Evolutionary conservation across 1,284 basidiomycete genomes (phyloP).

Genomic region (Apiotrichum akiyoshidainum): DNA sequence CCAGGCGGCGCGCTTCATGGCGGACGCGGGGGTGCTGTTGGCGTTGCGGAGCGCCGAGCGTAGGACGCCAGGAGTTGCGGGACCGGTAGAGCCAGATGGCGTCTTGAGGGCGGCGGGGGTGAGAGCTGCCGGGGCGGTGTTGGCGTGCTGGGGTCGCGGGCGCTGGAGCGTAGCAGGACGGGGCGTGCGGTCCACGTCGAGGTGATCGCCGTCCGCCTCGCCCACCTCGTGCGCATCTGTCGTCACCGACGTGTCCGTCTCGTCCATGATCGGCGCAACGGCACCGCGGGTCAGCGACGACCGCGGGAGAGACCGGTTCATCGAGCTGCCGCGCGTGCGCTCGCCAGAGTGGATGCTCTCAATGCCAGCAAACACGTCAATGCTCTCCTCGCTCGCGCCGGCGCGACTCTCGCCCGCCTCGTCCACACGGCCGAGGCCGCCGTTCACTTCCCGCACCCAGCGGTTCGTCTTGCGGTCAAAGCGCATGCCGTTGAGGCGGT

Average conservation of each 20-base stretch:
- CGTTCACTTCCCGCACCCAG: slow-evolving; percentile 66
- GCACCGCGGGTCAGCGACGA: slow-evolving; percentile 8
- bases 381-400: slow-evolving; percentile 59
- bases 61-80: slow-evolving; percentile 27
- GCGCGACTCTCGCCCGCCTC: slow-evolving; percentile 37
- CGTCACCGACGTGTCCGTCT: neutral
- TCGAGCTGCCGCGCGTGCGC: slow-evolving; percentile 1
- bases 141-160: slow-evolving; percentile 5
- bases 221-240: too few species aligned
- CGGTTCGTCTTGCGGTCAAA: slow-evolving; percentile 74
- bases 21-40: slow-evolving; percentile 44
- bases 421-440: slow-evolving; percentile 38
- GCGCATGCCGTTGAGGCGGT: slow-evolving; percentile 78
- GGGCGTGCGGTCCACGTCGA: slow-evolving; percentile 8
- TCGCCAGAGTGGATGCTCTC: slow-evolving; percentile 60
- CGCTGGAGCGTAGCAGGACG: slow-evolving; percentile 2
- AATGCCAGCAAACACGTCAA: slow-evolving; percentile 80
- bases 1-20: slow-evolving; percentile 45
- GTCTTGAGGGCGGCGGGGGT: slow-evolving; percentile 26
- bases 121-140: neutral
- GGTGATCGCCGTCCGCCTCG: neutral
- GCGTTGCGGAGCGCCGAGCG: slow-evolving; percentile 42
- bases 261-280: neutral
- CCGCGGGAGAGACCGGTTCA: neutral
- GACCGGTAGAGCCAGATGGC: slow-evolving; percentile 13